Evolutionary conservation across 495 filamentous ascomycete genomes (phyloP).

Genomic region (Penicillium canescens): DNA sequence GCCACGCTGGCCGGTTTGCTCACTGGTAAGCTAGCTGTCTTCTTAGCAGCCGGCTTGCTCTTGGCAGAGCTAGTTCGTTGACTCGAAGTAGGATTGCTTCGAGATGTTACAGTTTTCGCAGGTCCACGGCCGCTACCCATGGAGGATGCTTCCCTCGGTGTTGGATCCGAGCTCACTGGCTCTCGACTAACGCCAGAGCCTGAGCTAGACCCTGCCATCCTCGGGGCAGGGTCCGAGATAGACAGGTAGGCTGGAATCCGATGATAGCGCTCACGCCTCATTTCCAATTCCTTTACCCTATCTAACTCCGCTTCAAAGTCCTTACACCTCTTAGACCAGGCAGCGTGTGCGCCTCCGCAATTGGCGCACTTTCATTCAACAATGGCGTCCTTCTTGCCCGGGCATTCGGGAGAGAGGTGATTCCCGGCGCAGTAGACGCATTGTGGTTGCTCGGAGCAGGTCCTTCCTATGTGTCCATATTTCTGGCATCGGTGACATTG

Average conservation of each 20-base stretch:
- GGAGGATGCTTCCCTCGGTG: neutral
- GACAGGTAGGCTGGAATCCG: neutral
- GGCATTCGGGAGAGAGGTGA: slow-evolving; percentile 5
- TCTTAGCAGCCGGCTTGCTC: no score
- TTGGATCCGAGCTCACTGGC: neutral
- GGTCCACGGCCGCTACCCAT: neutral
- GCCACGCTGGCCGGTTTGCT: no score
- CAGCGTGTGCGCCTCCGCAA: slow-evolving; percentile 4
- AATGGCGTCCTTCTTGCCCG: neutral
- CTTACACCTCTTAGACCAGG: neutral
- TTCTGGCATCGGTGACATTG: slow-evolving; percentile 3
- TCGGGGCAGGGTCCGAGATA: neutral
- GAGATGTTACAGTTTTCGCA: no score
- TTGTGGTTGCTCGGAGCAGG: neutral
- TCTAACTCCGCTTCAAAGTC: neutral
- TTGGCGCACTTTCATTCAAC: neutral
- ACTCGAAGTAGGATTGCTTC: no score
- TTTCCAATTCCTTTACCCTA: no score
- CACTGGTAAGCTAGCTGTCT: no score
- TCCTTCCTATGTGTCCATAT: slow-evolving; percentile 7
- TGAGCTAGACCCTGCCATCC: neutral
- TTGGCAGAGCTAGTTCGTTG: no score
- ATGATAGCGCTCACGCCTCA: neutral
- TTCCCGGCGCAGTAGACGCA: slow-evolving; percentile 1
- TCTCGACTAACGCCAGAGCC: no score